These are phyloP conservation scores for Alnus rubra DNA, from an alignment of 306 rosid genomes.

Conservation along the genomic window DNA sequence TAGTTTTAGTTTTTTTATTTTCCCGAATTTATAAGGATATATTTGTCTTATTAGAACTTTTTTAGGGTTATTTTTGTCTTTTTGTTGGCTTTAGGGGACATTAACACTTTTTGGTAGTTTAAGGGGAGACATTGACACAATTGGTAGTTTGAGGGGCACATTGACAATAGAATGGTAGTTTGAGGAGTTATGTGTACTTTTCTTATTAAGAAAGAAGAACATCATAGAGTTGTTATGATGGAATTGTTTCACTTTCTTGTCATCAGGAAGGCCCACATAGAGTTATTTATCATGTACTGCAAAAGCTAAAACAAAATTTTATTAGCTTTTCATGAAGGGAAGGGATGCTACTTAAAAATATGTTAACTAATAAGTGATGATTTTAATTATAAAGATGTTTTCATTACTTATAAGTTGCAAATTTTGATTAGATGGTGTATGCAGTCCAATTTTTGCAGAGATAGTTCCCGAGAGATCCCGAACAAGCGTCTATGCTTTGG, in stretches of 20 bases:
- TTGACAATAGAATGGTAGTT: too few relatives aligned
- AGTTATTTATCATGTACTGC: background rate
- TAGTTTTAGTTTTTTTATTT: too few relatives aligned
- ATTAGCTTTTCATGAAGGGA: constrained; percentile 10
- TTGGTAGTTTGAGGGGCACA: too few relatives aligned
- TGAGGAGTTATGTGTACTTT: too few relatives aligned
- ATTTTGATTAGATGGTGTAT: constrained; percentile 26
- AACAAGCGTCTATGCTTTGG: constrained; percentile 89
- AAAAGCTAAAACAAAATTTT: background rate
- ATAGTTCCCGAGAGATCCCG: constrained; percentile 90
- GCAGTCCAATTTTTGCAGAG: constrained; percentile 97
- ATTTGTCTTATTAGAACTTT: too few relatives aligned
- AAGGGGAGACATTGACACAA: too few relatives aligned
- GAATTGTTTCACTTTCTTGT: background rate
- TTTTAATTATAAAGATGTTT: background rate
- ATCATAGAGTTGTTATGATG: background rate
- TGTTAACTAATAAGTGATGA: background rate
- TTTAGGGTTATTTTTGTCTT: too few relatives aligned
- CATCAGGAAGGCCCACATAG: background rate
- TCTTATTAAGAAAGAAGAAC: background rate
- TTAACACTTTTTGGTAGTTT: too few relatives aligned
- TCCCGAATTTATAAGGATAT: too few relatives aligned
- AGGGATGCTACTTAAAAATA: background rate
- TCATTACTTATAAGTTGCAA: background rate
- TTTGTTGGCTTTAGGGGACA: too few relatives aligned